Conservation (phyloP, 73 alveolate species). For the Paramecium caudatum region DNA sequence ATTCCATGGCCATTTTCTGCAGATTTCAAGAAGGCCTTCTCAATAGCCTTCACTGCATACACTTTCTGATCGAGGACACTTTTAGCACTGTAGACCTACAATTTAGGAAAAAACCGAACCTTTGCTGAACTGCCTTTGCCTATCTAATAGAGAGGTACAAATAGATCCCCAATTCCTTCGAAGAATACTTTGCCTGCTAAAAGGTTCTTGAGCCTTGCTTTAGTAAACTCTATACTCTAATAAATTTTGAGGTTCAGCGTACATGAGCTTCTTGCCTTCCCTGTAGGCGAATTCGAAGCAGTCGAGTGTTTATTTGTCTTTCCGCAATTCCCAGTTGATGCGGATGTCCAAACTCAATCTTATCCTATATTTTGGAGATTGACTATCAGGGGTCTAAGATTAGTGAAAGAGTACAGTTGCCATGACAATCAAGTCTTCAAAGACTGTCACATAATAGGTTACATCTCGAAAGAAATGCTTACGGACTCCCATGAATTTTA, state of each 20-base stretch:
- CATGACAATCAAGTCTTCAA: constrained; percentile 42
- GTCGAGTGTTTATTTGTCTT: background rate
- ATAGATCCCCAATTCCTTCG: constrained; percentile 35
- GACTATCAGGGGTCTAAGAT: constrained; percentile 25
- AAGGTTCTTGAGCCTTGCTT: constrained; percentile 13
- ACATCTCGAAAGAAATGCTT: constrained; percentile 35
- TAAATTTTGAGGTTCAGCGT: background rate
- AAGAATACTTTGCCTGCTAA: constrained; percentile 27
- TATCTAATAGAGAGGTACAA: background rate
- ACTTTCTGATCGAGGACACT: constrained; percentile 19
- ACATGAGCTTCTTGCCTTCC: background rate
- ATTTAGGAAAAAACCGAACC: background rate
- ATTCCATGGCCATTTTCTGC: constrained; percentile 54
- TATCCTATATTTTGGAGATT: constrained; percentile 10
- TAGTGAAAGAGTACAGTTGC: background rate
- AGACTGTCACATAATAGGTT: constrained; percentile 21
- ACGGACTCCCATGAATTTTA: constrained; percentile 32
- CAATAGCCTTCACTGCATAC: constrained; percentile 60
- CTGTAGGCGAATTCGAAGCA: background rate
- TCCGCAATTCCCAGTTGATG: constrained; percentile 30
- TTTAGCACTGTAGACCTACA: constrained; percentile 58
- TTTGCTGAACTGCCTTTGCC: constrained; percentile 67
- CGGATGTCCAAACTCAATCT: background rate
- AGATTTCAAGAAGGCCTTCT: background rate
- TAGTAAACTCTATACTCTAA: background rate